phyloP scores from a whole-genome alignment of 768 basidiomycete genomes.

The Boletus rubescentipes region DNA sequence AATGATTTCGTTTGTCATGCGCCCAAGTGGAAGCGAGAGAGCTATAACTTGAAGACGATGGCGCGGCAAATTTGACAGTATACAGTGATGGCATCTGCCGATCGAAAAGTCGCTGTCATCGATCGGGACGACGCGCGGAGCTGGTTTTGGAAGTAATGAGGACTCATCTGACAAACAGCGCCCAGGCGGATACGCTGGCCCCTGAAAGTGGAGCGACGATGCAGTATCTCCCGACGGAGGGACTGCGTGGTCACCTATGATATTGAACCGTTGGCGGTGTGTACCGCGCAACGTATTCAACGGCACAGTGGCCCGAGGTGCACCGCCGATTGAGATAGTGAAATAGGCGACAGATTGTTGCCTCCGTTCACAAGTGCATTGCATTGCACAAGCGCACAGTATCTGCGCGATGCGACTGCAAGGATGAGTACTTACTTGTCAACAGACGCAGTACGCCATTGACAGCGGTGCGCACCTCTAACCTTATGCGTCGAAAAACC shows the following conservation, averaged over 20 bases:
- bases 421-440: not conserved
- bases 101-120: constrained; percentile 20
- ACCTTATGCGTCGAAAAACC: constrained; percentile 5
- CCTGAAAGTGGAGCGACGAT: not conserved
- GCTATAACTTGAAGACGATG: not conserved
- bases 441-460: constrained; percentile 5
- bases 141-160: constrained; percentile 14
- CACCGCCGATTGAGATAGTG: not conserved
- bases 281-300: not conserved
- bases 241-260: not conserved
- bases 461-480: constrained; percentile 10
- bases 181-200: not conserved
- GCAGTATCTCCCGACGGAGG: not conserved
- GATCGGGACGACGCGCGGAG: constrained; percentile 18
- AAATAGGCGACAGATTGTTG: not conserved
- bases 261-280: not conserved
- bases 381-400: not conserved
- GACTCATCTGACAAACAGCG: constrained; percentile 1
- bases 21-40: not conserved
- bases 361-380: not conserved
- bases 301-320: not conserved
- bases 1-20: not conserved
- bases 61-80: constrained; percentile 5
- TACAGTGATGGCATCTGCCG: constrained; percentile 17
- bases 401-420: constrained; percentile 2